Evolutionary conservation across 495 filamentous ascomycete species (phyloP).

Genomic region (Cercophora scortea): DNA sequence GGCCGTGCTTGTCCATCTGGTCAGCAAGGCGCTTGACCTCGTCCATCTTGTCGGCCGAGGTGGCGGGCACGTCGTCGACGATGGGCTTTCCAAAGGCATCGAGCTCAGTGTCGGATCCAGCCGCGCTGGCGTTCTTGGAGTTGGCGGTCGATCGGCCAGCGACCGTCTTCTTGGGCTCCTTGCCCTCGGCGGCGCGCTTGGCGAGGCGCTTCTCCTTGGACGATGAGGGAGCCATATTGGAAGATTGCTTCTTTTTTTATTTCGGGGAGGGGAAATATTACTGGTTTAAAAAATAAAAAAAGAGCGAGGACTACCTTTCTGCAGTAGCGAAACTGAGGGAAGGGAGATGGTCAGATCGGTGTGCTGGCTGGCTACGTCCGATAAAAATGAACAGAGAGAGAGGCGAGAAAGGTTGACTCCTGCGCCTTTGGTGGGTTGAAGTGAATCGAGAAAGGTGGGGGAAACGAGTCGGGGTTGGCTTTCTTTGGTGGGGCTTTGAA

Average conservation of each 20-base stretch:
- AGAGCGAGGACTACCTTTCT: background rate
- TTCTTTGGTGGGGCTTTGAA: constrained; percentile 25
- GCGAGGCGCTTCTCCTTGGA: constrained; percentile 97
- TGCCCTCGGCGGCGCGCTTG: constrained; percentile 76
- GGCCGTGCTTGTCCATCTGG: constrained; percentile 91
- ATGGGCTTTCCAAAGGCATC: constrained; percentile 54
- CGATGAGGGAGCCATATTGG: constrained; percentile 78
- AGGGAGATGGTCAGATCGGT: background rate
- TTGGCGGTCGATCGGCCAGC: constrained; percentile 58
- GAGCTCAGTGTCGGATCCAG: constrained; percentile 53
- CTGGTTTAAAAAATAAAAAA: constrained; percentile 1
- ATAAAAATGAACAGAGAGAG: constrained; percentile 7
- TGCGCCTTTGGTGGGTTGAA: constrained; percentile 22
- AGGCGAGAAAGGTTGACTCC: constrained; percentile 7
- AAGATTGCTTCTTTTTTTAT: background rate
- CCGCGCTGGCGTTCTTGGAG: constrained; percentile 57
- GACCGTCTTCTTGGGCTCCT: constrained; percentile 68
- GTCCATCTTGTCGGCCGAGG: constrained; percentile 62
- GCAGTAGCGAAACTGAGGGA: too few relatives aligned
- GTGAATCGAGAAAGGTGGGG: constrained; percentile 14
- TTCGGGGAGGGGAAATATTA: background rate
- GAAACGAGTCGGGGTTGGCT: constrained; percentile 8
- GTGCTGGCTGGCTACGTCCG: constrained; percentile 6
- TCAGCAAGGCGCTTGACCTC: constrained; percentile 63
- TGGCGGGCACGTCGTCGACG: constrained; percentile 58